Base-by-base conservation (phyloP, 768 basidiomycete species). In the Asterophora parasitica region DNA sequence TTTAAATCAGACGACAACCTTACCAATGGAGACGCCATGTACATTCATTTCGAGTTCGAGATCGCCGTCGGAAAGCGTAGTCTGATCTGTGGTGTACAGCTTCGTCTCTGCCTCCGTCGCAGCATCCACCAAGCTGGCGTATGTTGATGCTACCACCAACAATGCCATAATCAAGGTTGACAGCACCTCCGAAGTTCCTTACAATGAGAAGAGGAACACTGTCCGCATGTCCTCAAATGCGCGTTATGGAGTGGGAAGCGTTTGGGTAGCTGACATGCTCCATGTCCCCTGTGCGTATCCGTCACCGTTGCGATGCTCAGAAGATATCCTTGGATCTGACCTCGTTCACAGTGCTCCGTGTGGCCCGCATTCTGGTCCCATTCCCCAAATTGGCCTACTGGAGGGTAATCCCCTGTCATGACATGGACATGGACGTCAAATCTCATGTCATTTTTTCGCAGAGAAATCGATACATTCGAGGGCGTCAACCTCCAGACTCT, bases 401-500 rank as follows among this genome's bases (percentile, higher is more conserved):
- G 83, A 51, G 82, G 78, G 62, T 76, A 67, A 54, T 72, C 65
- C 15, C 17, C 15, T 19, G 2, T n/a, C 3, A 23, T 23, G 23
- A 6, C 23, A 23, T 6, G n/a, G n/a, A n/a, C 23, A 23, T 23
- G 23, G 3, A 23, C 23, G 23, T 23, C 23, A 6, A n/a, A n/a
- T n/a, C 23, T 23, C 23, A 23, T 6, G 23, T 23, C 23, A 23
- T n/a, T 15, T 16, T 2, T 23, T 12, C 26, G 4, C 35, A 72
- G 74, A 19, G 84, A 88, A 60, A 83, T 87, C 50, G 91, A 92
- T 61, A 86, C 85, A 7, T 79, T 92, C 50, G 90, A 92, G 63
- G 85, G 82, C 30, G 82, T 92, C 53, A 92, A 93, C 64, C 60
- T 76, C 38, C 76, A 75, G 35, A 70, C 71, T 2, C 67, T 70